A percentile compares a stretch with the other conserved stretches of the same genome.
Conservation (phyloP, 2,329 filamentous ascomycete genomes). For the Metarhizium guizhouense region DNA sequence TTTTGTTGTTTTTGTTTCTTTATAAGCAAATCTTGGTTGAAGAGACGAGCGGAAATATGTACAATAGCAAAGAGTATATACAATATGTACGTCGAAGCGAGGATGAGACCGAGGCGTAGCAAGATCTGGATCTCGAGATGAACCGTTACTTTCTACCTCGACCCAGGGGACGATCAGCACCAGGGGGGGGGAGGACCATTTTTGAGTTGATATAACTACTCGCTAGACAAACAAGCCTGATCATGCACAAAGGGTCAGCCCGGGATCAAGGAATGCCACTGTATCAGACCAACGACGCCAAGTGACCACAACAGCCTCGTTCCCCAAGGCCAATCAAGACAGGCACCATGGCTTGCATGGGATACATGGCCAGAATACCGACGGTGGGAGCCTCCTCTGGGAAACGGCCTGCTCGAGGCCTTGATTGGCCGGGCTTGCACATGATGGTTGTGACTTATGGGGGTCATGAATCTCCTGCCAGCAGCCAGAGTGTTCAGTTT, state of each 20-base stretch:
- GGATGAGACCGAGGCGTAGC: not conserved
- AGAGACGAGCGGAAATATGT: not conserved
- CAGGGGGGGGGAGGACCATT: not conserved
- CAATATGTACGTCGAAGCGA: not conserved
- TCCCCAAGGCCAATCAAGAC: not conserved
- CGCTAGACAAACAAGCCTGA: not conserved
- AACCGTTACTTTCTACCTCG: not conserved
- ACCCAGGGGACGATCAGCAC: not conserved
- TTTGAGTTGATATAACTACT: conserved; percentile 1
- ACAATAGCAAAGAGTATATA: not conserved
- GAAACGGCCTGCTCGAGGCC: not conserved
- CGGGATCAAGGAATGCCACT: not conserved
- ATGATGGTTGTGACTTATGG: not conserved
- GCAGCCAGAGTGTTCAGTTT: not conserved
- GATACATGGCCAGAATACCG: not conserved
- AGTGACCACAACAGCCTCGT: conserved; percentile 3
- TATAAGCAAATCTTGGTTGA: not conserved
- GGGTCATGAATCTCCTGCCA: conserved; percentile 3
- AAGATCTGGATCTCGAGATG: not conserved
- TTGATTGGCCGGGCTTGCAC: not conserved
- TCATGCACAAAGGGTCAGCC: not conserved
- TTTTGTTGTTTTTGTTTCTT: too few species aligned
- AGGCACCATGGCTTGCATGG: conserved; percentile 2
- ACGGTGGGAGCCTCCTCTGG: not conserved
- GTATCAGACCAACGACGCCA: not conserved